Evolutionary conservation across 169 alveolate genomes (phyloP).

Genomic region (Cryptosporidium tyzzeri): DNA sequence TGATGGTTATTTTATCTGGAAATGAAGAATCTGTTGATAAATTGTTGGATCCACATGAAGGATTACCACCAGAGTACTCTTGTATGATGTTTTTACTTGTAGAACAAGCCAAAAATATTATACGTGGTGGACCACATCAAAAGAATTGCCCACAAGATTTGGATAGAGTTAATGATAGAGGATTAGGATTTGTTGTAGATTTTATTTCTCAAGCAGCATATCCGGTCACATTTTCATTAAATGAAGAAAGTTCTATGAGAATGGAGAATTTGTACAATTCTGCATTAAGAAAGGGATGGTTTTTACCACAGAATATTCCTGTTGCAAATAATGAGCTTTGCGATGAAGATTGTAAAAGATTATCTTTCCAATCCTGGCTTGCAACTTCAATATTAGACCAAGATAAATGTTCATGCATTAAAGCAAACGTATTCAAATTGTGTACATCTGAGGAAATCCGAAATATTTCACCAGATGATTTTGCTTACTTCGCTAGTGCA

Average conservation of each 20-base stretch:
- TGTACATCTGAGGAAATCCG: slow-evolving; percentile 66
- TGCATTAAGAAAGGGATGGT: slow-evolving; percentile 66
- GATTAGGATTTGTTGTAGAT: slow-evolving; percentile 66
- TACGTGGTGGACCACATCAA: slow-evolving; percentile 75
- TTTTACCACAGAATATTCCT: slow-evolving; percentile 62
- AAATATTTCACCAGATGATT: slow-evolving; percentile 65
- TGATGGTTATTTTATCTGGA: slow-evolving; percentile 72
- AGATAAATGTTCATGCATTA: slow-evolving; percentile 70
- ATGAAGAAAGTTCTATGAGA: slow-evolving; percentile 75
- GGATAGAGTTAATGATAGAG: slow-evolving; percentile 51
- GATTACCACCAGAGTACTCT: slow-evolving; percentile 72
- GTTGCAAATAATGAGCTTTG: slow-evolving; percentile 58
- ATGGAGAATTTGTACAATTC: slow-evolving; percentile 72
- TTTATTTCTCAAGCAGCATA: slow-evolving; percentile 75
- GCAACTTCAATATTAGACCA: slow-evolving; percentile 74
- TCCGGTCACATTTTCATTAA: slow-evolving; percentile 72
- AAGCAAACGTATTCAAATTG: slow-evolving; percentile 64
- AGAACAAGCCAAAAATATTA: slow-evolving; percentile 70
- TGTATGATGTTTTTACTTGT: slow-evolving; percentile 74
- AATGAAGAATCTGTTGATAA: slow-evolving; percentile 58
- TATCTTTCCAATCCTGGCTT: slow-evolving; percentile 76
- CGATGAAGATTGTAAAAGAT: slow-evolving; percentile 72
- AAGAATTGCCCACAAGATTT: slow-evolving; percentile 64
- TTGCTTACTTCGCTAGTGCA: slow-evolving; percentile 75
- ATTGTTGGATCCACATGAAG: slow-evolving; percentile 41